These are phyloP conservation scores for Cymodocea nodosa DNA, from an alignment of 116 monocot species.

Conservation along the genomic window DNA sequence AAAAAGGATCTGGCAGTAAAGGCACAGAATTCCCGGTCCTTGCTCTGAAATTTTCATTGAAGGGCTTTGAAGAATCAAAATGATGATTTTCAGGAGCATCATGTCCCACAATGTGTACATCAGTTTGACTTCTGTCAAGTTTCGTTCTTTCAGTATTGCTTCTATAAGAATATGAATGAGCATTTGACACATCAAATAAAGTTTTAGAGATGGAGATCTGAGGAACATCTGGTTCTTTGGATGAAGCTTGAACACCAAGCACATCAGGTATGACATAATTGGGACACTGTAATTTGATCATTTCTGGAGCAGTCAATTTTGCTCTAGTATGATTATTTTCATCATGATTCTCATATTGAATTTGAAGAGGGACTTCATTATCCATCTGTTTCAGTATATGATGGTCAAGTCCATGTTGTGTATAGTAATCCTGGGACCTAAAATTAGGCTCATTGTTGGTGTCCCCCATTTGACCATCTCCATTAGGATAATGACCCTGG, in stretches of 20 bases:
- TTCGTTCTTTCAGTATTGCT: constrained; percentile 5
- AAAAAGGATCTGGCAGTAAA: constrained; percentile 12
- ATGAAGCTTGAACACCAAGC: constrained; percentile 14
- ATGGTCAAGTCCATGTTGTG: constrained; percentile 15
- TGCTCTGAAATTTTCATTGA: not conserved
- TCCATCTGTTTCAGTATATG: constrained; percentile 8
- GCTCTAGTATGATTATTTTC: constrained; percentile 13
- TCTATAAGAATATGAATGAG: constrained; percentile 10
- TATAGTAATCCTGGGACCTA: constrained; percentile 17
- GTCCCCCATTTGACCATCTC: constrained; percentile 10
- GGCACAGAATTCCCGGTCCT: not conserved
- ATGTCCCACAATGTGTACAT: constrained; percentile 1
- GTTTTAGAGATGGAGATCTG: constrained; percentile 31
- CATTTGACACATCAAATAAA: constrained; percentile 11
- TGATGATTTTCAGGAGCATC: not conserved
- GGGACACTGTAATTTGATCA: constrained; percentile 9
- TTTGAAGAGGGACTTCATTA: constrained; percentile 14
- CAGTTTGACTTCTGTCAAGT: constrained; percentile 8
- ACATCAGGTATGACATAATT: constrained; percentile 2
- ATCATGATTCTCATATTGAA: constrained; percentile 17
- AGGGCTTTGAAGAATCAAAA: constrained; percentile 2
- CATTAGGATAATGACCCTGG: constrained; percentile 6
- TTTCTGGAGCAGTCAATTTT: constrained; percentile 3
- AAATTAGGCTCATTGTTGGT: constrained; percentile 1
- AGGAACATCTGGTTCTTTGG: constrained; percentile 27